phyloP scores from a whole-genome alignment of 2,329 filamentous ascomycete genomes.

The Karstenula rhodostoma region DNA sequence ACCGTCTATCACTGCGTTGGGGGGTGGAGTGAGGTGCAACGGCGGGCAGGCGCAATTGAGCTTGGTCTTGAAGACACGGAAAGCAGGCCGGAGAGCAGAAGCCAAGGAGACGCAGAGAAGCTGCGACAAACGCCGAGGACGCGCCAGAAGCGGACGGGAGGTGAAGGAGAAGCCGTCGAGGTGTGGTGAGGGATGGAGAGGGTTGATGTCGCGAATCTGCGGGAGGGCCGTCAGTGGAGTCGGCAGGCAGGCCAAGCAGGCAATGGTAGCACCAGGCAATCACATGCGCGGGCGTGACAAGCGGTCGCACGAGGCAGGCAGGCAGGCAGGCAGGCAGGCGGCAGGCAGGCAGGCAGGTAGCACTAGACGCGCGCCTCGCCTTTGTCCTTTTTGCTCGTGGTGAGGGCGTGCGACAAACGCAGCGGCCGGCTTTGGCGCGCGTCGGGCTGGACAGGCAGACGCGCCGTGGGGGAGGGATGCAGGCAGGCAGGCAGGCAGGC shows the following conservation, averaged over 20 bases:
- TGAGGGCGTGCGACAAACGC: conserved; percentile 6
- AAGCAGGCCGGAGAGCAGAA: conserved; percentile 11
- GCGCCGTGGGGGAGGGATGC: too few species aligned
- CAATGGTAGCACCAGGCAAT: conserved; percentile 30
- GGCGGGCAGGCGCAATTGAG: conserved; percentile 23
- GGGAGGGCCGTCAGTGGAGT: conserved; percentile 34
- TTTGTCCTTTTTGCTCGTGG: conserved; percentile 11
- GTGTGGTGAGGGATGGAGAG: conserved; percentile 28
- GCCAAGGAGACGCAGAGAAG: conserved; percentile 39
- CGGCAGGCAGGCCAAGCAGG: not conserved
- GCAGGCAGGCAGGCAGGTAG: conserved; percentile 17
- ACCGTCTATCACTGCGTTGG: conserved; percentile 25
- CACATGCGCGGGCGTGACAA: conserved; percentile 36
- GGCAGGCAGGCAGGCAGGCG: too few species aligned
- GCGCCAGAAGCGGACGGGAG: conserved; percentile 30
- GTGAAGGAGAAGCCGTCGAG: conserved; percentile 45
- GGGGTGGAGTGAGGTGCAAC: conserved; percentile 27
- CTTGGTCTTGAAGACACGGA: conserved; percentile 3
- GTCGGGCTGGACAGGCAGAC: not conserved
- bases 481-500: too few species aligned
- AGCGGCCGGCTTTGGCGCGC: conserved; percentile 1
- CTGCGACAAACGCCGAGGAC: conserved; percentile 45
- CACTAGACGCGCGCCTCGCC: conserved; percentile 15
- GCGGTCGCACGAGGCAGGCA: conserved; percentile 36
- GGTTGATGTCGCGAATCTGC: conserved; percentile 41